A percentile compares a stretch with the other conserved stretches of the same genome.
Conservation (phyloP, 164 flowering plant species). For the Paratinospora sagittata region DNA sequence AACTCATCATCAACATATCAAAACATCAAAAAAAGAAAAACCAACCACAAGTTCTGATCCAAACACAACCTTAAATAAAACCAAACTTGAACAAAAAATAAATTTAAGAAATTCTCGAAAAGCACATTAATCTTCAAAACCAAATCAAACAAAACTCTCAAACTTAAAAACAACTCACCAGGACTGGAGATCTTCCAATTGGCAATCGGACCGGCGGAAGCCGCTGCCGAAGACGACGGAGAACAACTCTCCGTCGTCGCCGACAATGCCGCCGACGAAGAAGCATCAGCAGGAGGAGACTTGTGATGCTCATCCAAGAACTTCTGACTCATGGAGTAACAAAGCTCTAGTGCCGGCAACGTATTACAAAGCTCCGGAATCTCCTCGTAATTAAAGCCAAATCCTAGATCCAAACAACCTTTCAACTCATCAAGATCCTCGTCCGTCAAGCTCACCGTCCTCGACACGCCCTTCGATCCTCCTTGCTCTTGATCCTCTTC, state of each 20-base stretch:
- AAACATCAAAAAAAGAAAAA: too few species aligned
- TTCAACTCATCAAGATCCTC: constrained; percentile 75
- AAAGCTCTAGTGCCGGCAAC: constrained; percentile 78
- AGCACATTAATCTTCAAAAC: neutral
- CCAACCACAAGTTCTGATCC: too few species aligned
- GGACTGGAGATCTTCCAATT: constrained; percentile 91
- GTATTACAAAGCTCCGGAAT: constrained; percentile 52
- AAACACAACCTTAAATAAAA: neutral
- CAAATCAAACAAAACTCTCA: neutral
- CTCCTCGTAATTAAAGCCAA: constrained; percentile 80
- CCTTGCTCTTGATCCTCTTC: constrained; percentile 32
- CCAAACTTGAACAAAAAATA: too few species aligned
- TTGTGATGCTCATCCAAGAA: constrained; percentile 48
- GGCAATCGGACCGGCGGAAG: constrained; percentile 42
- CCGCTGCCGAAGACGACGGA: constrained; percentile 20
- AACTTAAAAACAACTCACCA: constrained; percentile 36
- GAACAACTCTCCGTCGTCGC: constrained; percentile 12
- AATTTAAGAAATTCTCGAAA: neutral
- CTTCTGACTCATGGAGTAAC: constrained; percentile 84
- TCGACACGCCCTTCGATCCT: constrained; percentile 21
- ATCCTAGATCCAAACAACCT: constrained; percentile 85
- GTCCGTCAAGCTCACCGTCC: constrained; percentile 69
- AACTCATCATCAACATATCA: too few species aligned
- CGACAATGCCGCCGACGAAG: constrained; percentile 10
- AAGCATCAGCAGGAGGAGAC: constrained; percentile 29